These are phyloP conservation scores for Xylaria acuta DNA, from an alignment of 495 filamentous ascomycete genomes.

Conservation along the genomic window DNA sequence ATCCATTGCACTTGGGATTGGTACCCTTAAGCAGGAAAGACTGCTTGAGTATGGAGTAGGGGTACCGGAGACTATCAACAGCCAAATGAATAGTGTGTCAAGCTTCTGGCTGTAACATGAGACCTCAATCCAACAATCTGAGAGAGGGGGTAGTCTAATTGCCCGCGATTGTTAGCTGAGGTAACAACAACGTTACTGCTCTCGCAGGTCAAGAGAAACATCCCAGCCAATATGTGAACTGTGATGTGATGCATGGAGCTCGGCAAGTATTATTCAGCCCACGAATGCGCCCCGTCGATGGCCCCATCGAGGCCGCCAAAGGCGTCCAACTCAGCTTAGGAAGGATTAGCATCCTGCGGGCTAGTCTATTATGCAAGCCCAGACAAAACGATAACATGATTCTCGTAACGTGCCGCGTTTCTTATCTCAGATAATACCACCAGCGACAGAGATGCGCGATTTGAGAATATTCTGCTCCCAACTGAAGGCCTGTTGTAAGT, in stretches of 20 bases:
- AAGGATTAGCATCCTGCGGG: conserved; percentile 19
- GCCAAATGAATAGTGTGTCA: not conserved
- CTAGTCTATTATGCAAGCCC: not conserved
- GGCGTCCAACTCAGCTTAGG: not conserved
- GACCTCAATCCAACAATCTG: not conserved
- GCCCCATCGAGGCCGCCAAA: conserved; percentile 9
- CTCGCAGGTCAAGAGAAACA: not conserved
- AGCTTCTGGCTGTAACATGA: not conserved
- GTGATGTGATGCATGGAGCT: not conserved
- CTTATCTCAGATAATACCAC: not conserved
- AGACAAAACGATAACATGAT: conserved; percentile 7
- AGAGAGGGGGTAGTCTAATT: conserved; percentile 6
- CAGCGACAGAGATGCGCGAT: not conserved
- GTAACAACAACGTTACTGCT: not conserved
- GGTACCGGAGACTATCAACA: not conserved
- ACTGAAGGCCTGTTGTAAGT: not conserved
- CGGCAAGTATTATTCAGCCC: conserved; percentile 11
- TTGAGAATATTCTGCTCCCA: not conserved
- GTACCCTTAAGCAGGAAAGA: not conserved
- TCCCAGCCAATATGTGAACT: not conserved
- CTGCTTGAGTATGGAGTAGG: not conserved
- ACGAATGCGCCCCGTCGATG: conserved; percentile 9
- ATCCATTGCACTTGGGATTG: conserved; percentile 26
- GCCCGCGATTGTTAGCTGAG: not conserved
- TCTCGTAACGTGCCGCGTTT: not conserved